Base-by-base conservation (phyloP, 2,329 filamentous ascomycete genomes). In the Fragosphaeria purpurea region DNA sequence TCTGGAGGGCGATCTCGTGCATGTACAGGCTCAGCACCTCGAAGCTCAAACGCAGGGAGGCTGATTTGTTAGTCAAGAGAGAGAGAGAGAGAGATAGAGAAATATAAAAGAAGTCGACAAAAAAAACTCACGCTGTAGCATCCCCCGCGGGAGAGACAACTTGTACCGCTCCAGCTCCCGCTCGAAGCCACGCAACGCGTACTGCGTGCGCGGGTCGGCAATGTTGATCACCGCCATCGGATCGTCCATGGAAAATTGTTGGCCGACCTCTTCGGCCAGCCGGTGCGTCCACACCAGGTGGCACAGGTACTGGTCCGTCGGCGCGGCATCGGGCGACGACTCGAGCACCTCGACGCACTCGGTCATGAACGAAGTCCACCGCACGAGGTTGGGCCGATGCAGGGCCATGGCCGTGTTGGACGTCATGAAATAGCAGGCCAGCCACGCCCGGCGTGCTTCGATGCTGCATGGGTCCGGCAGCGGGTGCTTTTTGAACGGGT, bases 1-100 rank as follows among this genome's bases (percentile, higher is more conserved):
- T 71, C 56, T 87, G 82, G 55, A 90, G 77, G 3, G 79, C 81
- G 49, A 86, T 79, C 64, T 90, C 86, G 62, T 90, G 83, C 70
- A 89, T 82, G 61, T 86, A 88, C 4, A 90, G 69, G 54, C 75
- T 83, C 38, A 87, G 63, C 2, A 84, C 75, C 55, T 82, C 71
- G 56, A 86, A 81, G 53, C 77, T 77, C 56, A 88, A 74, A 13
- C 70, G 68, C 44, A 88, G 69, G 0, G 79, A 73, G n/a, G 77
- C 82, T 82, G 61, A 51, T 53, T 47, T 38, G 12, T 5, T 5
- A 7, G 33, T 39, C 9, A 7, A 30, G 8, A 34, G 31, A 39
- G 7, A 51, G 6, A 30, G 22, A 22, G 22, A 45, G 31, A 39
- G 7, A 51, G 6, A 30, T 2, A 22, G 22, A 45, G 7, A 8